Conservation (phyloP, 2,329 filamentous ascomycete species). For the Drechslerella dactyloides region DNA sequence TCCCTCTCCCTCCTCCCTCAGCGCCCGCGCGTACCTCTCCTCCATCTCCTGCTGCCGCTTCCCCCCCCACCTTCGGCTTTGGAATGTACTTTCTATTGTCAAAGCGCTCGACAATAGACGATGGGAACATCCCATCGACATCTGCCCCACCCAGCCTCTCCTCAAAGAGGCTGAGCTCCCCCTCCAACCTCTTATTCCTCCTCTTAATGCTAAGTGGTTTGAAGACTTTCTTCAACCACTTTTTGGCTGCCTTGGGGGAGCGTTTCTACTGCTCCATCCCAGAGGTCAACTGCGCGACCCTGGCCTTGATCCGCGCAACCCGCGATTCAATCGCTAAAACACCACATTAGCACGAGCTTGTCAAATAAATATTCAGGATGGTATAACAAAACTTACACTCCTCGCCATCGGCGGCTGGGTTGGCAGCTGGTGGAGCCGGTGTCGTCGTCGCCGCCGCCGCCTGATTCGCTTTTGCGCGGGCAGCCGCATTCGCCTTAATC, state of each 20-base stretch:
- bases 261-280: constrained; percentile 68
- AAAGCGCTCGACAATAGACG: constrained; percentile 31
- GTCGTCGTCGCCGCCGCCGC: background rate
- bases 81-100: constrained; percentile 38
- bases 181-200: constrained; percentile 15
- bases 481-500: constrained; percentile 91
- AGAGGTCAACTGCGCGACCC: constrained; percentile 90
- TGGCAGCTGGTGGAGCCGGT: constrained; percentile 13
- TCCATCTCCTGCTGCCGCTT: constrained; percentile 16
- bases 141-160: constrained; percentile 14
- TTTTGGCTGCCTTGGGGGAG: constrained; percentile 17
- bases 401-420: constrained; percentile 77
- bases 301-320: constrained; percentile 95
- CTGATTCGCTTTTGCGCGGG: constrained; percentile 71
- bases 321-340: constrained; percentile 85
- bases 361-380: background rate
- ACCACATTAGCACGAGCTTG: constrained; percentile 53
- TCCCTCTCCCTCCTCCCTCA: background rate
- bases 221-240: constrained; percentile 5
- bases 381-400: constrained; percentile 72
- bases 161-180: constrained; percentile 25
- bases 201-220: constrained; percentile 18
- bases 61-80: constrained; percentile 10
- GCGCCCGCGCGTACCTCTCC: constrained; percentile 11
- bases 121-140: constrained; percentile 33